Evolutionary conservation across 2,329 filamentous ascomycete genomes (phyloP), one percentile per base, ranked within the genome.

Genomic region (Penicillium sp.): DNA sequence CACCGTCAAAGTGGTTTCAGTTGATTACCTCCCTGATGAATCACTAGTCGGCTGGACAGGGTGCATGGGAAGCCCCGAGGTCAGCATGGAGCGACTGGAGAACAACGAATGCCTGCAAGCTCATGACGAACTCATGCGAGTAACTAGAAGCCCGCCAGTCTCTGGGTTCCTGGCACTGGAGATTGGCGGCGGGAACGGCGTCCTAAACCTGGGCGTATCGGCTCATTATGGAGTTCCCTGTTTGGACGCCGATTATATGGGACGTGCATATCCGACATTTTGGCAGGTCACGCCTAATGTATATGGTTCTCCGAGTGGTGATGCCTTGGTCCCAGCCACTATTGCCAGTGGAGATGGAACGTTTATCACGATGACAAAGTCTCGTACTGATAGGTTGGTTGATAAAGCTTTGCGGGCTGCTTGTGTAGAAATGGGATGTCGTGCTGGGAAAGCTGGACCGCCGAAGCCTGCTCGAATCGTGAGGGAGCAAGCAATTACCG

Each of bases 111-210:
- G 72, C 7, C 68, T 73, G 4, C 65, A 75, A 47, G 76, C 76
- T 1, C 71, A 76, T 44, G 59, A 65, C 4, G 83, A 83, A 64
- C 74, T 88, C 11, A 84, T 82, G 69, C 79, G 81, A 48, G 79
- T 81, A 27, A 75, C 81, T n/a, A 57, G 65, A 48, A 73, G 77
- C 37, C 68, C 71, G 16, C 67, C 69, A 1, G 79, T 83, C 22
- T 82, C 85, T 21, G 82, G 84, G 37, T 82, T 88, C 59, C 84
- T 89, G 59, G 80, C 84, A 1, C 70, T 88, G 11, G 87, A 89
- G 64, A 87, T 89, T 53, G 87, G 87, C n/a, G 87, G 87, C 7
- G 81, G 81, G 4, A 89, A 89, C 60, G 86, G 86, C 0, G 74
- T 88, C 9, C 81, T 85, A 60, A 80, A 82, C 9, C 71, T 86